Conservation (phyloP, 1,284 basidiomycete species). For the Apiotrichum laibachii region DNA sequence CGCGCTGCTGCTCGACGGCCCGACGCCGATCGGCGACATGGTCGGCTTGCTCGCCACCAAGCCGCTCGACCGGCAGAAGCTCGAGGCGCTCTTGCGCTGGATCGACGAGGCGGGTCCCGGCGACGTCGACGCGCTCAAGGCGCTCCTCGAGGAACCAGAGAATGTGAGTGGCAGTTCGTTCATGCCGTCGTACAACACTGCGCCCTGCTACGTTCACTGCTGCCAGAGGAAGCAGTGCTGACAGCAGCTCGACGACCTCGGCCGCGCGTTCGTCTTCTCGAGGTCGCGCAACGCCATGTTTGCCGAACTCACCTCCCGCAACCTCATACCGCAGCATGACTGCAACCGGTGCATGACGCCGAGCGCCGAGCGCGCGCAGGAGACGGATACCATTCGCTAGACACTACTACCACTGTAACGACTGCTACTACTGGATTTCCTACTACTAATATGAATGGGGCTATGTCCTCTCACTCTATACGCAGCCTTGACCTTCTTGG, state of each 20-base stretch:
- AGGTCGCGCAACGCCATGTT: conserved; percentile 8
- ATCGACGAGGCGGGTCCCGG: conserved; percentile 19
- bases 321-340: conserved; percentile 4
- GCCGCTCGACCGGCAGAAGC: conserved; percentile 38
- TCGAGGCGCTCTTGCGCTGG: conserved; percentile 38
- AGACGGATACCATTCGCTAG: too few species aligned
- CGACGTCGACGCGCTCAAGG: conserved; percentile 11
- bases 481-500: too few species aligned
- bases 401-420: too few species aligned
- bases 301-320: not conserved
- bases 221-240: not conserved
- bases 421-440: too few species aligned
- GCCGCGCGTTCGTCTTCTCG: conserved; percentile 11
- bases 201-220: not conserved
- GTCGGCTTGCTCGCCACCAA: conserved; percentile 23
- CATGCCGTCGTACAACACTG: not conserved
- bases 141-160: conserved; percentile 4
- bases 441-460: too few species aligned
- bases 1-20: conserved; percentile 1
- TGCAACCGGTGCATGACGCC: conserved; percentile 1
- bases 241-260: conserved; percentile 13
- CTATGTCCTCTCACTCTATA: too few species aligned
- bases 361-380: too few species aligned
- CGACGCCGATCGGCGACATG: conserved; percentile 20
- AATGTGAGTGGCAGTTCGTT: conserved; percentile 12